These are phyloP conservation scores for Misopates orontium DNA, from an alignment of 257 asterid genomes.

Conservation along the genomic window DNA sequence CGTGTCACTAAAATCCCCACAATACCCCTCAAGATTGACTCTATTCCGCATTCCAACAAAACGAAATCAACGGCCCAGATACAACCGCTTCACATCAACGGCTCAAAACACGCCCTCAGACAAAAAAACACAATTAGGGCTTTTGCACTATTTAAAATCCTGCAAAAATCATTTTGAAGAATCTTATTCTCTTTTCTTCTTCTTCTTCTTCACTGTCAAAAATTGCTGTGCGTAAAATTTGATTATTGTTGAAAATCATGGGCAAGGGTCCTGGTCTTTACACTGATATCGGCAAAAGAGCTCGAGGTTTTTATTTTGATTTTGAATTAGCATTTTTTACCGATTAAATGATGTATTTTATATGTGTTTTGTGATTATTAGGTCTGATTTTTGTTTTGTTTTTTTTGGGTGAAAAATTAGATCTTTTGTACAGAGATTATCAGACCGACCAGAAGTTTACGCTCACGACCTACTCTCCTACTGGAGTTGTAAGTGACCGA, in stretches of 20 bases:
- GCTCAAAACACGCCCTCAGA: constrained; percentile 33
- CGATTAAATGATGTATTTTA: not conserved
- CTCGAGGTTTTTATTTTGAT: constrained; percentile 55
- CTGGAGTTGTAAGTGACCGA: constrained; percentile 81
- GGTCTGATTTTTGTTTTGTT: not conserved
- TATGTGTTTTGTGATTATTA: not conserved
- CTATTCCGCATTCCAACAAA: constrained; percentile 33
- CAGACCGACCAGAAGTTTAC: constrained; percentile 87
- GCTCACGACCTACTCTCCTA: constrained; percentile 76
- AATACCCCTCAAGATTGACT: constrained; percentile 21
- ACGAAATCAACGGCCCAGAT: constrained; percentile 44
- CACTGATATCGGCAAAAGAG: constrained; percentile 79
- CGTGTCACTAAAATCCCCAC: constrained; percentile 27
- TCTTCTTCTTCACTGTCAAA: too few species aligned
- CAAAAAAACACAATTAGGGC: constrained; percentile 48
- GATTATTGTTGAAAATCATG: constrained; percentile 45
- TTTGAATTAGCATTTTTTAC: too few species aligned
- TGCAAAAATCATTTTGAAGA: too few species aligned
- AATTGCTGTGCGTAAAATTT: constrained; percentile 10
- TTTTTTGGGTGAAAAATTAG: constrained; percentile 32
- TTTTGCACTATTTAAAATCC: too few species aligned
- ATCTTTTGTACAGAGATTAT: constrained; percentile 80
- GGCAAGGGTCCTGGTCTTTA: constrained; percentile 95
- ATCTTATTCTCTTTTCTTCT: too few species aligned
- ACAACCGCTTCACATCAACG: constrained; percentile 25